Evolutionary conservation across 2,329 filamentous ascomycete species (phyloP).

Genomic region (Biscogniauxia marginata): DNA sequence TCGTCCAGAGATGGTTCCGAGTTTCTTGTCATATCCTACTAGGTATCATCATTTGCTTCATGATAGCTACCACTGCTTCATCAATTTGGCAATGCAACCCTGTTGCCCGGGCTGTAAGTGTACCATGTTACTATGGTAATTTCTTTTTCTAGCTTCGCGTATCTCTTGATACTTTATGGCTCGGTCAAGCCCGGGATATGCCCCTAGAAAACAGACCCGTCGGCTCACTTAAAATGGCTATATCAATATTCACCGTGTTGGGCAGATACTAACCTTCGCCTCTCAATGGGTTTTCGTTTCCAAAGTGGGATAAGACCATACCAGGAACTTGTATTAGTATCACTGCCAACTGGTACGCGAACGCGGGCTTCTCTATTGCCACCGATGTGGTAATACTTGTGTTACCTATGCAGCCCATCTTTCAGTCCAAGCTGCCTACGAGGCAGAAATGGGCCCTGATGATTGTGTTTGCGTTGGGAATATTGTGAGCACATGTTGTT

Average conservation of each 20-base stretch:
- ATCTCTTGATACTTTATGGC: too few species aligned
- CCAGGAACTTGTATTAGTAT: conserved; percentile 45
- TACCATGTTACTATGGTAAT: not conserved
- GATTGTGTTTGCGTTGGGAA: conserved; percentile 42
- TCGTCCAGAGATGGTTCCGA: conserved; percentile 46
- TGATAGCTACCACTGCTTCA: conserved; percentile 41
- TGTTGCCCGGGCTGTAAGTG: conserved; percentile 35
- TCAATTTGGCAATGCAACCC: conserved; percentile 53
- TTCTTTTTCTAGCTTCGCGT: too few species aligned
- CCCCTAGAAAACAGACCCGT: too few species aligned
- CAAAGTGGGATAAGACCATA: conserved; percentile 41
- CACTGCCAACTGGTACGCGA: conserved; percentile 48
- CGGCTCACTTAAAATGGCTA: too few species aligned
- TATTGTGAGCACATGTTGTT: conserved; percentile 36
- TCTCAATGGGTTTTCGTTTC: not conserved
- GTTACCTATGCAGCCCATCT: conserved; percentile 49
- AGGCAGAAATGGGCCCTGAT: conserved; percentile 43
- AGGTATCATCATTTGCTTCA: conserved; percentile 44
- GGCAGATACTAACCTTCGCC: not conserved
- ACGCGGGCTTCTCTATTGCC: conserved; percentile 47
- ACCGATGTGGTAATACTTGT: conserved; percentile 47
- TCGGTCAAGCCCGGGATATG: too few species aligned
- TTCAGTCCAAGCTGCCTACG: conserved; percentile 41
- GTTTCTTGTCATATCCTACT: conserved; percentile 42
- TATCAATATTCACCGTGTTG: not conserved